Evolutionary conservation across 1,284 basidiomycete species (phyloP).

Genomic region (Leccinum fuscescens): DNA sequence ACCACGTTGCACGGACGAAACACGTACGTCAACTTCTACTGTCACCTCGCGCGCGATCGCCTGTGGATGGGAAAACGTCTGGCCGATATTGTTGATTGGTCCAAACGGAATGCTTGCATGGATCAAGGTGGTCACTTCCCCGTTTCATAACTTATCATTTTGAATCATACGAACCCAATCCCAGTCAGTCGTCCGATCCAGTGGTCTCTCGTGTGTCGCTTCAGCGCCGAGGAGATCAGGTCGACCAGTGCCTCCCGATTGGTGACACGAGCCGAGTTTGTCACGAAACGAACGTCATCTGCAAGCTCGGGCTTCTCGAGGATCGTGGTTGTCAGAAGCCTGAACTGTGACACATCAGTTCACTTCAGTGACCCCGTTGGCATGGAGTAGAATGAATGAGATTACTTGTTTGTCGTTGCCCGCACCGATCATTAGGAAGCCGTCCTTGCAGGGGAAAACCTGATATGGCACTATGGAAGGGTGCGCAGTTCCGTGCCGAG

Average conservation of each 20-base stretch:
- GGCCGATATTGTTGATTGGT: slow-evolving; percentile 88
- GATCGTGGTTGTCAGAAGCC: slow-evolving; percentile 58
- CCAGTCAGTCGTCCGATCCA: slow-evolving; percentile 78
- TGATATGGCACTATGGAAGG: slow-evolving; percentile 92
- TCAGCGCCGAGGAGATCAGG: slow-evolving; percentile 66
- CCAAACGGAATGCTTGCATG: slow-evolving; percentile 77
- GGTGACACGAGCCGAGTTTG: slow-evolving; percentile 74
- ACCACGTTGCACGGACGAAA: slow-evolving; percentile 19
- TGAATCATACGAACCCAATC: slow-evolving; percentile 55
- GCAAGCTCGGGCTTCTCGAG: slow-evolving; percentile 58
- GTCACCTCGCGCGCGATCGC: slow-evolving; percentile 63
- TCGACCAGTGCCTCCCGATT: slow-evolving; percentile 74
- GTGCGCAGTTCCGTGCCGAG: slow-evolving; percentile 89
- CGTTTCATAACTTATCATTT: slow-evolving; percentile 4
- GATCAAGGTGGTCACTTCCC: slow-evolving; percentile 8
- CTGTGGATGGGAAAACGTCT: slow-evolving; percentile 93
- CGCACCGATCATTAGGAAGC: slow-evolving; percentile 92
- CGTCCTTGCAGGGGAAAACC: slow-evolving; percentile 85
- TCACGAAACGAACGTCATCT: slow-evolving; percentile 62
- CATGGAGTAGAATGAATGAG: slow-evolving; percentile 3
- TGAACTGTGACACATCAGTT: slow-evolving; percentile 55
- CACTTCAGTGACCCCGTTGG: slow-evolving; percentile 3
- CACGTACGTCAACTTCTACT: slow-evolving; percentile 58
- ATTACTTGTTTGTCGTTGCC: slow-evolving; percentile 86
- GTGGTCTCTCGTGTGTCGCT: slow-evolving; percentile 56